Evolutionary conservation across 805 yeast genomes (phyloP).

Genomic region (Cyberlindnera xylosilytica): DNA sequence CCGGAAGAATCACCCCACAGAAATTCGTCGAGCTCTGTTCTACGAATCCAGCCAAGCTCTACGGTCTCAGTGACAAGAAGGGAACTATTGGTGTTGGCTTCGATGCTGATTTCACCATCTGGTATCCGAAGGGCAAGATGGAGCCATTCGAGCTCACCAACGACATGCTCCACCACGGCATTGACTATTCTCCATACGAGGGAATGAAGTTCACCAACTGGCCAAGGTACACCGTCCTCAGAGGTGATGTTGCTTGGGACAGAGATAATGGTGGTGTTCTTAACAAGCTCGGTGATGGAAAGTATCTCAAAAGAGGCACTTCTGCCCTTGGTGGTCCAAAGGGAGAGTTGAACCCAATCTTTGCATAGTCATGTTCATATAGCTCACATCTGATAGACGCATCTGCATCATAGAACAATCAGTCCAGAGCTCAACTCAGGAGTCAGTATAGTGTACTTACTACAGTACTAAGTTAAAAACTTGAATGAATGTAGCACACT

Average conservation of each 20-base stretch:
- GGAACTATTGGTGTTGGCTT: constrained; percentile 44
- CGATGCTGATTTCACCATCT: constrained; percentile 47
- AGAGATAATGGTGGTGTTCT: constrained; percentile 25
- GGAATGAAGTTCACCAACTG: constrained; percentile 40
- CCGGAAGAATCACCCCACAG: constrained; percentile 37
- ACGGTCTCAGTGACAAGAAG: constrained; percentile 39
- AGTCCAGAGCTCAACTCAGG: too few relatives aligned
- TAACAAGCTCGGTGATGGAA: constrained; percentile 23
- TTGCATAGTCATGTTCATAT: constrained; percentile 1
- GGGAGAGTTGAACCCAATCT: constrained; percentile 22
- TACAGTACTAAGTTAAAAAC: too few relatives aligned
- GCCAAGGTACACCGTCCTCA: constrained; percentile 43
- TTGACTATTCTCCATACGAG: constrained; percentile 40
- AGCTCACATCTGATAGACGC: too few relatives aligned
- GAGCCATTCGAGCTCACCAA: constrained; percentile 28
- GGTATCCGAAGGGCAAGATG: constrained; percentile 40
- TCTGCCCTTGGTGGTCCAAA: constrained; percentile 24
- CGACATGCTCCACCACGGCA: constrained; percentile 33
- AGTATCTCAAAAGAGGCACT: constrained; percentile 28
- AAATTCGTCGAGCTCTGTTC: constrained; percentile 43
- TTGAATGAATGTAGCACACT: too few relatives aligned
- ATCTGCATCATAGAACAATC: too few relatives aligned
- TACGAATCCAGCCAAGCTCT: constrained; percentile 44
- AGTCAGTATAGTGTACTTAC: too few relatives aligned
- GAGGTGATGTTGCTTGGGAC: constrained; percentile 35